phyloP scores from a whole-genome alignment of 345 rosid genomes.

The Balakata baccata region DNA sequence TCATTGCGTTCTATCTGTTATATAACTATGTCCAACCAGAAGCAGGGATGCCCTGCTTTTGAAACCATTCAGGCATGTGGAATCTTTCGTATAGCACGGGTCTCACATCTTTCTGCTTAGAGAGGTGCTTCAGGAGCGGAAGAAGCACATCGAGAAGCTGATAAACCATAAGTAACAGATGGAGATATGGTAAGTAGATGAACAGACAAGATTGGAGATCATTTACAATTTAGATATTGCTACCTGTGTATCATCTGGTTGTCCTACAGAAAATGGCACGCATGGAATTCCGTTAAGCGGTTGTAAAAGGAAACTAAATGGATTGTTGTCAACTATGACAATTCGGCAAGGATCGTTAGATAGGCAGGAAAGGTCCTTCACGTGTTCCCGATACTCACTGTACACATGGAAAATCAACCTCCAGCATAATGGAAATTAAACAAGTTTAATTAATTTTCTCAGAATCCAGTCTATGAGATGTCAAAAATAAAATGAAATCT shows the following conservation, averaged over 20 bases:
- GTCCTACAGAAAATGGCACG: constrained; percentile 80
- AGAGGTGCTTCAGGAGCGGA: constrained; percentile 87
- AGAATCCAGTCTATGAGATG: neutral
- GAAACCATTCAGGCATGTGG: constrained; percentile 97
- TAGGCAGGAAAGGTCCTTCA: constrained; percentile 83
- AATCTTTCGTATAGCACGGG: constrained; percentile 67
- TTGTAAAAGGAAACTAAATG: constrained; percentile 94
- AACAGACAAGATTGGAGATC: neutral
- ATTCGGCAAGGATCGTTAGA: constrained; percentile 72
- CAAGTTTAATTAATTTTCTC: neutral
- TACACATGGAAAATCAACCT: constrained; percentile 15
- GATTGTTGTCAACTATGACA: constrained; percentile 97
- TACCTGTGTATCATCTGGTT: constrained; percentile 81
- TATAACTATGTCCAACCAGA: constrained; percentile 40
- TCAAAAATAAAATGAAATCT: neutral
- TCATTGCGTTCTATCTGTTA: neutral
- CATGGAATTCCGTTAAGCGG: constrained; percentile 97
- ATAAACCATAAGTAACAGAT: constrained; percentile 6
- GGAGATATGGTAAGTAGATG: constrained; percentile 3
- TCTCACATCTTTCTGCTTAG: constrained; percentile 76
- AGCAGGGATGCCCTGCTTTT: constrained; percentile 83
- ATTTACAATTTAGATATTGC: neutral
- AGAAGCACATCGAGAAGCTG: constrained; percentile 92
- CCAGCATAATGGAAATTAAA: neutral
- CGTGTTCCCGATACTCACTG: constrained; percentile 88